Base-by-base conservation (phyloP, 768 basidiomycete genomes). In the Hericium alpestre region DNA sequence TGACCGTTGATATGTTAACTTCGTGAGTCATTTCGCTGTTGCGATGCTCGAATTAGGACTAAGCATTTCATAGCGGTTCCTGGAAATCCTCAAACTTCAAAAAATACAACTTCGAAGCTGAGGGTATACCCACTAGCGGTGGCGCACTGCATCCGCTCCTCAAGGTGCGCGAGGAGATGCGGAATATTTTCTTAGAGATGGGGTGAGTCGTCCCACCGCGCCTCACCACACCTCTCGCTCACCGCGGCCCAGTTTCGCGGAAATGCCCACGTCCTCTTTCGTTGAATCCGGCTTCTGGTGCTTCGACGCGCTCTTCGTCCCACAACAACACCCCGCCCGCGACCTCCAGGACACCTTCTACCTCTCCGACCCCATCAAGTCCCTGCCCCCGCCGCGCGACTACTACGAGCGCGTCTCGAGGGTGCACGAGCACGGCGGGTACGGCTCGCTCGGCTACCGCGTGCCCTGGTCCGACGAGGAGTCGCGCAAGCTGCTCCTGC, bases 261-360 rank as follows among this genome's bases (percentile, higher is more conserved):
- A 99, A 72, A 99, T 99, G 96, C 93, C 94, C 13, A 98, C 96
- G 9, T 83, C 84, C 52, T 84, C 86, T 55, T 99, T 92, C 69
- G 93, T 99, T 56, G 96, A 99, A 72, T 95, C 93, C 20, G 90
- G 89, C 38, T 99, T 98, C 79, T 99, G 96, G 96, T 96, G 93
- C 69, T 98, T 99, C 72, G 96, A 99, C 70, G 84, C 94, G 1
- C 79, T 99, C 62, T 99, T 95, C 70, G 96, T 99, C 0, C 96
- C 96, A 0, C 96, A 99, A 67, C 95, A 98, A 69, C 96, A 99
- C 74, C 96, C 96, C 7, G 96, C 96, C 12, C 84, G 96, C 65
- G 96, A 99, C 62, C 67, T 97, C 51, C 96, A 99, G 71, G 96
- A 99, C 66, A 99, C 96, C 5, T 99, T 99, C 79, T 99, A 97